Conservation (phyloP, 305 asterid genomes). For the Fraxinus latifolia region DNA sequence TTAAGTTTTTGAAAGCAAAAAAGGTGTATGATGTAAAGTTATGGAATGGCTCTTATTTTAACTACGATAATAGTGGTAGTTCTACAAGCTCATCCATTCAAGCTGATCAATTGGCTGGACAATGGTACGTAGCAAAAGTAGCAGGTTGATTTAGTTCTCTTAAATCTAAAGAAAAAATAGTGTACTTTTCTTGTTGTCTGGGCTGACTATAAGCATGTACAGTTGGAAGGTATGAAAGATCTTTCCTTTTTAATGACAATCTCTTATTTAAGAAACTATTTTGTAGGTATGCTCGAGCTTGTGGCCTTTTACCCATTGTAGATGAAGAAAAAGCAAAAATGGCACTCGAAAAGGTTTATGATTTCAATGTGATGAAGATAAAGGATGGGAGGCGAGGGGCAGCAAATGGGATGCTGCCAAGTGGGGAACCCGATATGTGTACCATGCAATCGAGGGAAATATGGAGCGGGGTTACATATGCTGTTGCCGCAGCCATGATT, state of each 20-base stretch:
- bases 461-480: conserved; percentile 90
- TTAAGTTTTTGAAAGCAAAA: conserved; percentile 74
- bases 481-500: conserved; percentile 89
- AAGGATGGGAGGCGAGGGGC: conserved; percentile 84
- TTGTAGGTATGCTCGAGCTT: conserved; percentile 90
- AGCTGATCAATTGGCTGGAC: conserved; percentile 96
- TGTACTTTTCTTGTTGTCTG: not conserved
- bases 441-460: conserved; percentile 88
- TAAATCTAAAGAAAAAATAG: not conserved
- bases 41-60: conserved; percentile 91
- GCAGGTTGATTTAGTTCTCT: not conserved
- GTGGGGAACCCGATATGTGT: conserved; percentile 67
- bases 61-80: conserved; percentile 75
- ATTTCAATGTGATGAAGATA: conserved; percentile 74
- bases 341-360: conserved; percentile 64
- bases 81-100: conserved; percentile 74
- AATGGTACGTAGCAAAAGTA: conserved; percentile 51
- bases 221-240: not conserved
- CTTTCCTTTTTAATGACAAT: not conserved
- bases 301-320: conserved; percentile 77
- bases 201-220: not conserved
- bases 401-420: conserved; percentile 84
- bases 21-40: conserved; percentile 61
- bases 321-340: conserved; percentile 73
- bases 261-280: not conserved